Evolutionary conservation across 2,329 filamentous ascomycete species (phyloP), one percentile per base, ranked within the genome.

Genomic region (Teratosphaeria gauchensis): DNA sequence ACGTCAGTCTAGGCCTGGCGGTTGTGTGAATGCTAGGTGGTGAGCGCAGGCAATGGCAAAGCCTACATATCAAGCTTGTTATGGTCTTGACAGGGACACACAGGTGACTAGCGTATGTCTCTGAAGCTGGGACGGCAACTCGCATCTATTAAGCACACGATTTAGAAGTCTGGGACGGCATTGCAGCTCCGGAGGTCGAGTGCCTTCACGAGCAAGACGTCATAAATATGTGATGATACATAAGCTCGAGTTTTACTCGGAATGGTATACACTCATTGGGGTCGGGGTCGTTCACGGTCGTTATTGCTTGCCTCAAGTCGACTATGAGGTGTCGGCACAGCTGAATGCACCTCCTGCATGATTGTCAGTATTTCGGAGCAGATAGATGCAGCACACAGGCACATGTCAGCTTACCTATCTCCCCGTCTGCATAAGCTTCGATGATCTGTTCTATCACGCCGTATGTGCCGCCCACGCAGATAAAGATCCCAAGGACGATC

Each of bases 361-460:
- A 30, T 54, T 24, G 28, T 57, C 51, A 64, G 58, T 51, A 14
- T 30, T n/a, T 28, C 4, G 5, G 11, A 21, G 12, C 48, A 2
- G 33, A 6, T 32, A 12, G 12, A 12, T 8, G 28, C 12, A 16
- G 35, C 35, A 42, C 2, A 42, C 53, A 16, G 16, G 24, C 1
- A 24, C 2, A 11, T 55, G 2, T 28, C 4, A 28, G 14, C 24
- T 56, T 55, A 65, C 74, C 74, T 58, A 81, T 80, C 56, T 71
- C 65, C 0, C 76, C 77, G 54, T 72, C 72, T 3, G 73, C 75
- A 65, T 82, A 83, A 0, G 80, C 79, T 56, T 78, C 71, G 56
- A 78, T 78, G 60, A 83, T 81, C 62, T 78, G 72, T 58, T 78
- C 72, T 28, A 82, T 74, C 1, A 80, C 77, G 38, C 78, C 71